These are phyloP conservation scores for Psilocybe subaeruginosa DNA, from an alignment of 768 basidiomycete species.

Conservation along the genomic window DNA sequence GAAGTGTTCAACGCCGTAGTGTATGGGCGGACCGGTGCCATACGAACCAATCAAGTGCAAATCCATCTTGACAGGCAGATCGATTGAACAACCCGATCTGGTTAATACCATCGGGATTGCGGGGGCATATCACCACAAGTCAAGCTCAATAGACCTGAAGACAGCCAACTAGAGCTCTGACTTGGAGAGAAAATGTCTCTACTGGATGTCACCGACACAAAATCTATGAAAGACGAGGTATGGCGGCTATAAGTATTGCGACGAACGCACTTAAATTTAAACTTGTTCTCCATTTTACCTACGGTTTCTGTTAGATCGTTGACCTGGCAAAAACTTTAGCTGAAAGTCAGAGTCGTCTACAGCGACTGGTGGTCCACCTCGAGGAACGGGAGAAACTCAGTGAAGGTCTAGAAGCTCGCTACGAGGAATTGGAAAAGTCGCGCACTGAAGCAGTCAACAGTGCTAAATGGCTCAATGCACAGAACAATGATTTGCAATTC, in stretches of 20 bases:
- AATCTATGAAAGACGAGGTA: conserved; percentile 25
- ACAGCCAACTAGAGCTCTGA: neutral
- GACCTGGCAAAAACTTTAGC: conserved; percentile 21
- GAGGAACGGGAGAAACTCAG: conserved; percentile 14
- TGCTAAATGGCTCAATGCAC: conserved; percentile 29
- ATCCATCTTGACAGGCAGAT: conserved; percentile 4
- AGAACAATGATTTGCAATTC: conserved; percentile 37
- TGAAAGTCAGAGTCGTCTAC: conserved; percentile 17
- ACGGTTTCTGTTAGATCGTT: conserved; percentile 15
- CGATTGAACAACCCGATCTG: too few species aligned
- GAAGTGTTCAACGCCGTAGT: neutral
- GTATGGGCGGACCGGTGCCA: neutral
- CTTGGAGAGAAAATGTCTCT: conserved; percentile 11
- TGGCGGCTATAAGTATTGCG: neutral
- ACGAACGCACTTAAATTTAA: neutral
- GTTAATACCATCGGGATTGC: neutral
- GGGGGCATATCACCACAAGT: conserved; percentile 15
- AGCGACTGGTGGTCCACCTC: conserved; percentile 16
- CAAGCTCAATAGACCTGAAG: neutral
- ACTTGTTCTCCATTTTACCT: neutral
- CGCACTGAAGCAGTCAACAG: conserved; percentile 26
- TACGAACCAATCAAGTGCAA: conserved; percentile 23
- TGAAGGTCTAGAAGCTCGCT: conserved; percentile 25
- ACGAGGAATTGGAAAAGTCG: conserved; percentile 40
- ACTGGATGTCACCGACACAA: neutral